These are phyloP conservation scores for Apophysomyces trapeziformis DNA, from an alignment of 371 early-diverging fungal species.

Conservation along the genomic window DNA sequence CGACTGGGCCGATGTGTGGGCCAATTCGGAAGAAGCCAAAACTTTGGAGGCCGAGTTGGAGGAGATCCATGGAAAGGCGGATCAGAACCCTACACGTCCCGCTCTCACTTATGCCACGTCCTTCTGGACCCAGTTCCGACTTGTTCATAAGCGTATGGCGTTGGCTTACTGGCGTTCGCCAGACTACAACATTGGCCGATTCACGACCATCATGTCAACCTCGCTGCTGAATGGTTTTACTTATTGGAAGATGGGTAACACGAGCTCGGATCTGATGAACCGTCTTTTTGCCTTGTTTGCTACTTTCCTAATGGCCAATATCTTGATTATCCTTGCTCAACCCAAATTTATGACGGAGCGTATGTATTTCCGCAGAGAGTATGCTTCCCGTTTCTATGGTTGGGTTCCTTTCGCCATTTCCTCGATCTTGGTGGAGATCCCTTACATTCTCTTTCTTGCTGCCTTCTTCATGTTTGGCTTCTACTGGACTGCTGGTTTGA, in stretches of 20 bases:
- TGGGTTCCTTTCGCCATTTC: constrained; percentile 62
- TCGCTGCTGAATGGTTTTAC: constrained; percentile 57
- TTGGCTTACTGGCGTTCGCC: constrained; percentile 59
- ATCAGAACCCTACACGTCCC: constrained; percentile 22
- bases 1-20: constrained; percentile 65
- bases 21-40: constrained; percentile 33
- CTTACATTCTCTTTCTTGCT: constrained; percentile 52
- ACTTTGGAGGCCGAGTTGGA: constrained; percentile 30
- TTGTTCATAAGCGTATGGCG: constrained; percentile 57
- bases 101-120: constrained; percentile 33
- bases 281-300: constrained; percentile 70
- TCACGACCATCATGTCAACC: constrained; percentile 42
- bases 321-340: constrained; percentile 67
- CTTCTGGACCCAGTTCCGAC: constrained; percentile 36
- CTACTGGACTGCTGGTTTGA: constrained; percentile 68
- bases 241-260: constrained; percentile 57
- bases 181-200: constrained; percentile 61
- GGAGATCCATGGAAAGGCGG: constrained; percentile 23
- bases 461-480: constrained; percentile 56
- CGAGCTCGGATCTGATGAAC: constrained; percentile 61
- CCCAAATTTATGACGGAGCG: constrained; percentile 69
- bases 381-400: constrained; percentile 67
- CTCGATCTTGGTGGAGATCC: constrained; percentile 57
- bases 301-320: constrained; percentile 61
- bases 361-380: constrained; percentile 66